Evolutionary conservation across 805 yeast genomes (phyloP), one percentile per base, ranked within the genome.

Genomic region (Komagataella ulmi): DNA sequence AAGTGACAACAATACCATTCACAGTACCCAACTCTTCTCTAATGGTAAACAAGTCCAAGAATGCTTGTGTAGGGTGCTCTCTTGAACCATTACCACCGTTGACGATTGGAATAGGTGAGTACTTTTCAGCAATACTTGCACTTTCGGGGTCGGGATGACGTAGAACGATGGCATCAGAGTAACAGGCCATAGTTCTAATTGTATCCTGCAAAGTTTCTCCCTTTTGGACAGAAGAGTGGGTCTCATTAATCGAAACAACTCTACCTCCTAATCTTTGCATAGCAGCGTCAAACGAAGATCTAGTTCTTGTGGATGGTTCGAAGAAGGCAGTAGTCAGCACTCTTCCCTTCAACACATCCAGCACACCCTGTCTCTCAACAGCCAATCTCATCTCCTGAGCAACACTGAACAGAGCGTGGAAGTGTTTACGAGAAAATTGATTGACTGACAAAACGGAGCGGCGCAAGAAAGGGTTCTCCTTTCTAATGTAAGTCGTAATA

Each of bases 201-300:
- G 99, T 93, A 66, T 93, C 99, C 72, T 91, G 97, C 64, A 93
- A 76, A 47, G 97, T 86, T 76, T 93, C 99, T 59, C 99, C 99
- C 77, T 93, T 93, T 74, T 88, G 87, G 49, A 90, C 97, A 21
- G 97, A 88, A n/a, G 98, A 90, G 40, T 89, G 77, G 57, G 79
- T 81, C 54, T 93, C 85, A 56, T 86, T 77, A 57, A 93, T 85
- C 52, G 95, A 79, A 58, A 95, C 86, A 59, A 89, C 96, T 70
- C 96, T 81, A 65, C 99, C 99, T 68, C 99, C 99, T 61, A 93
- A 77, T 73, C 99, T 86, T 76, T 93, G 98, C 99, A 93, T 93
- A 54, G 99, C 99, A 61, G 97, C 97, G 67, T 93, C 96, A 66
- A 95, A 95, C 1, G 98, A 93, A 19, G 97, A 82, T 17, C 95